Evolutionary conservation across 495 filamentous ascomycete species (phyloP).

Genomic region (Podospora pseudoanserina): DNA sequence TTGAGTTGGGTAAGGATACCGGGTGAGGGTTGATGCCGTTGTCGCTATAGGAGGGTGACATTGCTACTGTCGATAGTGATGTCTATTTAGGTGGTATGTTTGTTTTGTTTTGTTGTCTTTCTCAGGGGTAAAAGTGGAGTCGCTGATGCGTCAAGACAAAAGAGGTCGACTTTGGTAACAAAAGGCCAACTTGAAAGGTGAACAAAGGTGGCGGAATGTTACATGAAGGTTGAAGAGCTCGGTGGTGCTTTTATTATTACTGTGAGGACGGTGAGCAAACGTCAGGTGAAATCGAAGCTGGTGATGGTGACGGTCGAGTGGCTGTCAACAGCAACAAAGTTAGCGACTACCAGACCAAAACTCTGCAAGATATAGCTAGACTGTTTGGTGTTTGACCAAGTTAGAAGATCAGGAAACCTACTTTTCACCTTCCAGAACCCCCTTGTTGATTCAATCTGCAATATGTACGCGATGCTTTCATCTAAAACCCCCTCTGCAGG

Average conservation of each 20-base stretch:
- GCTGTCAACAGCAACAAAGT: neutral
- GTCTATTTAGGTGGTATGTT: neutral
- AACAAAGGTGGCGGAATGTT: neutral
- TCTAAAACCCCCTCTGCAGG: neutral
- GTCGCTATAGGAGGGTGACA: neutral
- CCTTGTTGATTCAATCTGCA: neutral
- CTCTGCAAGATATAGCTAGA: neutral
- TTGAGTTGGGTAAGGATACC: neutral
- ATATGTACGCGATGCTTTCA: neutral
- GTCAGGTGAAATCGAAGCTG: neutral
- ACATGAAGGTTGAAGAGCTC: neutral
- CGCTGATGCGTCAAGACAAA: neutral
- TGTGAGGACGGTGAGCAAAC: neutral
- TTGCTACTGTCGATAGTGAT: neutral
- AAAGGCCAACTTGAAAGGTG: neutral
- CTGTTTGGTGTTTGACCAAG: neutral
- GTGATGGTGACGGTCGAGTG: neutral
- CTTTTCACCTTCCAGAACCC: neutral
- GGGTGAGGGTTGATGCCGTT: neutral
- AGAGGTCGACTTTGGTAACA: neutral
- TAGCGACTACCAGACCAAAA: neutral
- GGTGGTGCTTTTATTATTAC: neutral
- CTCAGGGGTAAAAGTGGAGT: neutral
- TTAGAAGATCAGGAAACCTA: neutral
- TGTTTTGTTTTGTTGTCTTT: neutral